Evolutionary conservation across 2,329 filamentous ascomycete genomes (phyloP).

Genomic region (Botrytis cinerea): DNA sequence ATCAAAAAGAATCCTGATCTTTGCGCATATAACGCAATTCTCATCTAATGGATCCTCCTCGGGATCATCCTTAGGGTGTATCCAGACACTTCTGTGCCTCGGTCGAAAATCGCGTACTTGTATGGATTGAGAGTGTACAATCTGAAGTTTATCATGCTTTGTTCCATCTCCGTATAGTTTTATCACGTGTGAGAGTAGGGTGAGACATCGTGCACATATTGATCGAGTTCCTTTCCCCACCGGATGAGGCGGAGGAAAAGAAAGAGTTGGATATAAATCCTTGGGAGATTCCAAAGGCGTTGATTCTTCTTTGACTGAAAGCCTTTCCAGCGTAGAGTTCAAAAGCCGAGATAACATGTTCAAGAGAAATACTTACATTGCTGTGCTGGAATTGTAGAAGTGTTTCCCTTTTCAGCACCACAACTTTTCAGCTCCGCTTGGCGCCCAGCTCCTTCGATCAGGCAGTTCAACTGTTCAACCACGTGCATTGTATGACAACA

Average conservation of each 20-base stretch:
- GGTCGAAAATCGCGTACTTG: neutral
- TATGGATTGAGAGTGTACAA: neutral
- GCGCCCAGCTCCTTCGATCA: neutral
- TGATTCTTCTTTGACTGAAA: neutral
- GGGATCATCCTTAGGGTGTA: neutral
- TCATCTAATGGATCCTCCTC: neutral
- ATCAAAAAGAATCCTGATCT: neutral
- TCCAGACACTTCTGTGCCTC: neutral
- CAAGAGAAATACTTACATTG: neutral
- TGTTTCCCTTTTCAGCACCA: neutral
- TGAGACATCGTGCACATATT: conserved; percentile 2
- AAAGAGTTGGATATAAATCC: neutral
- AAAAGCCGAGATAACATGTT: neutral
- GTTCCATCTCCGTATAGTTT: neutral
- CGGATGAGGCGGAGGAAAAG: neutral
- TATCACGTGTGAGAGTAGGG: neutral
- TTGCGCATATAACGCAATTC: neutral
- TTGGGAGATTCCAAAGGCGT: neutral
- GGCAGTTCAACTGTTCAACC: neutral
- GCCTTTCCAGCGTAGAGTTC: neutral
- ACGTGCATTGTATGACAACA: neutral
- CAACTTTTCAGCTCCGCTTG: neutral
- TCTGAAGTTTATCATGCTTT: neutral
- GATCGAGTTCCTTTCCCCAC: neutral
- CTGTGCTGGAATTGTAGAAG: neutral